Base-by-base conservation (phyloP, 2,329 filamentous ascomycete genomes). In the Diaporthe capsici region DNA sequence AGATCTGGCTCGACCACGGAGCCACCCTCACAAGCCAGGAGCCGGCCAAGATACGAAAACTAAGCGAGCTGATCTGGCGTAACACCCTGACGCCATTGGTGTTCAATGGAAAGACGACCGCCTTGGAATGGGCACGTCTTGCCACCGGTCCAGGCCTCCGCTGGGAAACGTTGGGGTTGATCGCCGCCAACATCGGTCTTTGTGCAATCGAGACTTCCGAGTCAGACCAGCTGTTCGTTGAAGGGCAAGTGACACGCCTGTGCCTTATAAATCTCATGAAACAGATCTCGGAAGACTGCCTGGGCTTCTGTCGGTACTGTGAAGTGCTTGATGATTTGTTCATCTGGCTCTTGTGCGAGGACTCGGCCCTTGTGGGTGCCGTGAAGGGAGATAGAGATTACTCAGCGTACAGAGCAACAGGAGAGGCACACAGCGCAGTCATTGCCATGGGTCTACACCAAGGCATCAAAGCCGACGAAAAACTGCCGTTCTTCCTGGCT, bases 121-220 rank as follows among this genome's bases (percentile, higher is more conserved):
- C 80, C 3, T 73, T 79, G 61, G 75, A 81, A 49, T 84, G 81
- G 80, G 79, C 80, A 34, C 76, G 76, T 9, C 76, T 80, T 39
- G 79, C 78, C 7, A 82, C 81, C 2, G 83, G 83, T 0, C 77
- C 78, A 51, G 81, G 82, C 47, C 79, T 84, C 53, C 79, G 83
- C 60, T 84, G 83, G 83, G 82, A 84, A 53, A 80, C 83, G n/a
- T 79, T 84, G 37, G 83, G 82, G 8, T 73, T 83, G 60, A 81
- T 84, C 60, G 82, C 82, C 28, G 78, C 79, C 3, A 74, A 80
- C 31, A 78, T 81, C 13, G 83, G 82, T 12, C 76, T 80, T 37
- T 82, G 79, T 70, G 80, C 80, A 8, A 79, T 72, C 31, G 80
- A 79, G 7, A 75, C 81, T 13, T 80, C 81, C 10, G 77, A 80